These are phyloP conservation scores for Jacaranda mimosifolia DNA, from an alignment of 257 asterid genomes.

Conservation along the genomic window DNA sequence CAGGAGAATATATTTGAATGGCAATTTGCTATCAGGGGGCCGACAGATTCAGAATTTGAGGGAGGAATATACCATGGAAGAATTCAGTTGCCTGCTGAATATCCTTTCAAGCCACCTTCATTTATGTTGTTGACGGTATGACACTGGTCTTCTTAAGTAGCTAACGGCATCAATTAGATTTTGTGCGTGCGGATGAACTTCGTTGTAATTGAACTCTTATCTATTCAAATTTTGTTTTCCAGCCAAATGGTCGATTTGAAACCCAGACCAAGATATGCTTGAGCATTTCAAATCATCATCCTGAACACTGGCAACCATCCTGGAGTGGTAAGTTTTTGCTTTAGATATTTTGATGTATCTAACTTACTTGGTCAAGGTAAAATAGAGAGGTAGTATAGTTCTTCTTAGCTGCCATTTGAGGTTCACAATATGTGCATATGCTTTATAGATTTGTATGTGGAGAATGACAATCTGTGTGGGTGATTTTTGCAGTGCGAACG, in stretches of 20 bases:
- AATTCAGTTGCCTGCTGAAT: conserved; percentile 88
- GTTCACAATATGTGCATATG: too few species aligned
- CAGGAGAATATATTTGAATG: conserved; percentile 82
- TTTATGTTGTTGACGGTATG: conserved; percentile 83
- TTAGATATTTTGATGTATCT: background rate
- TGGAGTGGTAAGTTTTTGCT: conserved; percentile 67
- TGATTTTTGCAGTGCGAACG: conserved; percentile 61
- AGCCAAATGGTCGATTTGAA: conserved; percentile 86
- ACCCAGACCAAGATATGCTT: conserved; percentile 82
- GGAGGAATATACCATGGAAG: conserved; percentile 82
- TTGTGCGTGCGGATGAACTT: background rate
- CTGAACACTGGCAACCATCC: conserved; percentile 89
- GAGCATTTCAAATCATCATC: conserved; percentile 84
- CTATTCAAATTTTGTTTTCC: conserved; percentile 21
- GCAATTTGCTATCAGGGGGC: conserved; percentile 82
- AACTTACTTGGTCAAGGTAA: background rate
- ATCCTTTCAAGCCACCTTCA: conserved; percentile 95
- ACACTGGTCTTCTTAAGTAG: background rate
- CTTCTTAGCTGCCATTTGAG: too few species aligned
- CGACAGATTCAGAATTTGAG: conserved; percentile 69
- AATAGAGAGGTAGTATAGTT: background rate
- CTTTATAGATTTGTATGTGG: background rate
- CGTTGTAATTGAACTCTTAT: background rate
- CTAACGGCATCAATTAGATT: conserved; percentile 2
- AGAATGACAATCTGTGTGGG: conserved; percentile 14